Conservation (phyloP, 345 rosid genomes). For the Gossypium ekmanianum region DNA sequence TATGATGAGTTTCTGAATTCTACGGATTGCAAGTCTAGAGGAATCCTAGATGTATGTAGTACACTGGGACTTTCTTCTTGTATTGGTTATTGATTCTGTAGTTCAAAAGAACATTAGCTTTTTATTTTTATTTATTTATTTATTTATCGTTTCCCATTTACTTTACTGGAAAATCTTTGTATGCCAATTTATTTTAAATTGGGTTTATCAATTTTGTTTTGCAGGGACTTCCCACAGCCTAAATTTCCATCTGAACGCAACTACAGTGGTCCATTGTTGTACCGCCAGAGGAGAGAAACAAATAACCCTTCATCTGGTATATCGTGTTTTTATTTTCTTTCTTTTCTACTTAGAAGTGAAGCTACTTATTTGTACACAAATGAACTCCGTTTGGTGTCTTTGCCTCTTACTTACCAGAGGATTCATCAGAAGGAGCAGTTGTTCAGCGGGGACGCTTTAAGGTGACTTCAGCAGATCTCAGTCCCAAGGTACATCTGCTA, state of each 20-base stretch:
- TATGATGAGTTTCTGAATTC: not conserved
- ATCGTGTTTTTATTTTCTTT: constrained; percentile 16
- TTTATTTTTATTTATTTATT: not conserved
- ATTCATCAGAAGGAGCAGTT: constrained; percentile 69
- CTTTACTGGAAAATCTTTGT: constrained; percentile 13
- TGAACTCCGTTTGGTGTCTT: not conserved
- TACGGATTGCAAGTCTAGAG: not conserved
- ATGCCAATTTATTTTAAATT: constrained; percentile 22
- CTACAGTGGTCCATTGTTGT: constrained; percentile 66
- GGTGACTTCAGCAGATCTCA: constrained; percentile 73
- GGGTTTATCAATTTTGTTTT: constrained; percentile 21
- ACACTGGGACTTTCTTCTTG: not conserved
- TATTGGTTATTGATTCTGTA: not conserved
- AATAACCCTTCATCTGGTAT: constrained; percentile 55
- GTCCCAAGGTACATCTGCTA: constrained; percentile 70
- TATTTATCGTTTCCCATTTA: constrained; percentile 6
- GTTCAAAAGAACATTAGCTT: not conserved
- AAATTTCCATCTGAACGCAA: constrained; percentile 59
- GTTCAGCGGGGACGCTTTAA: constrained; percentile 92
- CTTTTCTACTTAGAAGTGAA: constrained; percentile 12
- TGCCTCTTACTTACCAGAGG: constrained; percentile 48
- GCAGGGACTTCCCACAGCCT: constrained; percentile 63
- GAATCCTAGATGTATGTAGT: constrained; percentile 6
- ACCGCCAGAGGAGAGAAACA: constrained; percentile 60
- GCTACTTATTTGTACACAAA: constrained; percentile 15